Evolutionary conservation across 2,329 filamentous ascomycete genomes (phyloP).

Genomic region (Aspergillus sojae): DNA sequence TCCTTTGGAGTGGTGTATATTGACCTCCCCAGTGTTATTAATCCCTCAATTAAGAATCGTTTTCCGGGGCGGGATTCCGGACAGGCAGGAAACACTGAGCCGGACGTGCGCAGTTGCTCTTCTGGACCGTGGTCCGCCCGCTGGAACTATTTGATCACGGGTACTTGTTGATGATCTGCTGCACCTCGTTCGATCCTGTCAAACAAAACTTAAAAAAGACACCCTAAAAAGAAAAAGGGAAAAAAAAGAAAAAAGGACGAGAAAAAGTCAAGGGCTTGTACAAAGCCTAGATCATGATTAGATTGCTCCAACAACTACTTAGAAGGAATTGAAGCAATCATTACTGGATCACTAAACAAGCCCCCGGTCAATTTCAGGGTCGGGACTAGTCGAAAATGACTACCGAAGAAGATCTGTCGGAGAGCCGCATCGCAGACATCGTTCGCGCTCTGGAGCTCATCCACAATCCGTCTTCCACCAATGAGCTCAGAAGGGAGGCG

Average conservation of each 20-base stretch:
- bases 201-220: neutral
- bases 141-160: conserved; percentile 7
- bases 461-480: conserved; percentile 78
- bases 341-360: neutral
- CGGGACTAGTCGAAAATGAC: conserved; percentile 28
- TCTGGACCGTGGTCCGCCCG: conserved; percentile 12
- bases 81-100: neutral
- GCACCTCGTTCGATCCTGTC: neutral
- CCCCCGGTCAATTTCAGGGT: neutral
- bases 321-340: conserved; percentile 12
- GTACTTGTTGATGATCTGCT: neutral
- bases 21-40: neutral
- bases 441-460: conserved; percentile 84
- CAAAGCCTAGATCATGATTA: conserved; percentile 17
- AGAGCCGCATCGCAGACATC: conserved; percentile 56
- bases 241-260: neutral
- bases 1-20: neutral
- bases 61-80: neutral
- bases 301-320: conserved; percentile 15
- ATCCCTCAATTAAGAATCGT: neutral
- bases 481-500: conserved; percentile 79
- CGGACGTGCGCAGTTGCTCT: conserved; percentile 6
- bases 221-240: neutral
- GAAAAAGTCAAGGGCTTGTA: conserved; percentile 1
- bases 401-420: conserved; percentile 39